Percentiles rank a stretch among this genome's conserved stretches.
phyloP scores from a whole-genome alignment of 2,329 filamentous ascomycete genomes.

The Ceratocystis papillata region DNA sequence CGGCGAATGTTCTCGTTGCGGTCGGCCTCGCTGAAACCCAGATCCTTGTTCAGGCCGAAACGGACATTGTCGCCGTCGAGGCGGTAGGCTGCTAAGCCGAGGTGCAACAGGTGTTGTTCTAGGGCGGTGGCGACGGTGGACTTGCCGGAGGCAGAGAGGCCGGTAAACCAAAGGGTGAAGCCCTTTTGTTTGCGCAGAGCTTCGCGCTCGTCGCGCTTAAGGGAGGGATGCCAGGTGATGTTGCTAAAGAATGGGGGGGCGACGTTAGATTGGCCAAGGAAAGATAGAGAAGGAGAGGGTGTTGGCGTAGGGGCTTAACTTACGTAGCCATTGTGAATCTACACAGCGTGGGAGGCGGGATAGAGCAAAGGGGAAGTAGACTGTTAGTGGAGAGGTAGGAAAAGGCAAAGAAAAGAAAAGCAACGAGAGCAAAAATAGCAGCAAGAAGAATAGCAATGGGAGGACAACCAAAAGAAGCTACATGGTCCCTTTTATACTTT shows the following conservation, averaged over 20 bases:
- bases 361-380: not conserved
- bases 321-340: slow-evolving; percentile 23
- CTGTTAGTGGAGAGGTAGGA: not conserved
- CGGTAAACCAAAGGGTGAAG: slow-evolving; percentile 96
- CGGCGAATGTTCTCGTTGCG: slow-evolving; percentile 96
- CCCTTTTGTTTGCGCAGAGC: slow-evolving; percentile 69
- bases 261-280: not conserved
- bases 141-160: slow-evolving; percentile 91
- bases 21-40: slow-evolving; percentile 87
- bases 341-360: not conserved
- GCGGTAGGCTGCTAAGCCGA: slow-evolving; percentile 73
- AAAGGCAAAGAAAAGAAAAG: slow-evolving; percentile 13
- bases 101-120: slow-evolving; percentile 89
- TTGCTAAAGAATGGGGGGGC: slow-evolving; percentile 46
- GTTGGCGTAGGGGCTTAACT: slow-evolving; percentile 11
- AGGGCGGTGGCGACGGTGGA: slow-evolving; percentile 94
- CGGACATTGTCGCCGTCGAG: slow-evolving; percentile 98
- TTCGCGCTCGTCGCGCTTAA: slow-evolving; percentile 68
- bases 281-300: not conserved
- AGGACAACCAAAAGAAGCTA: not conserved
- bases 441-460: too few relatives aligned
- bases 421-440: not conserved
- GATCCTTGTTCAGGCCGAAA: slow-evolving; percentile 94
- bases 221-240: slow-evolving; percentile 80
- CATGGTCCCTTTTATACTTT: slow-evolving; percentile 9